A percentile compares a stretch with the other conserved stretches of the same genome.
These are phyloP conservation scores for Polychaeton citri DNA, from an alignment of 2,329 filamentous ascomycete genomes.

Conservation along the genomic window DNA sequence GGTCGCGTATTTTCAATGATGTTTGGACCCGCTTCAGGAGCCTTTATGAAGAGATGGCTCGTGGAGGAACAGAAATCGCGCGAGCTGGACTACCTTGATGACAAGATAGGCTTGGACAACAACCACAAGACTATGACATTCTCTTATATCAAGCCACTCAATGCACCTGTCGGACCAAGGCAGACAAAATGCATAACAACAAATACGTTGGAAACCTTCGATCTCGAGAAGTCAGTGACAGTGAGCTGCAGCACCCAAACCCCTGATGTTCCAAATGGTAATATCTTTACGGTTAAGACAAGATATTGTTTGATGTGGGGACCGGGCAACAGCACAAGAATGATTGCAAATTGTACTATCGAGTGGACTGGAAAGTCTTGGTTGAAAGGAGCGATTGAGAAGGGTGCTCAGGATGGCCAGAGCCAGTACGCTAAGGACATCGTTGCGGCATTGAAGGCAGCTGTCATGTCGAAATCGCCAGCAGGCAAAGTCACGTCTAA, in stretches of 20 bases:
- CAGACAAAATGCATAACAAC: constrained; percentile 90
- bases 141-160: constrained; percentile 83
- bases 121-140: constrained; percentile 65
- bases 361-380: constrained; percentile 98
- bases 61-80: constrained; percentile 75
- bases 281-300: constrained; percentile 82
- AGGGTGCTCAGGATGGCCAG: constrained; percentile 86
- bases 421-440: constrained; percentile 69
- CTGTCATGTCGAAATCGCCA: constrained; percentile 53
- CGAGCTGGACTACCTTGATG: constrained; percentile 72
- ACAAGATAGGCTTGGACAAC: constrained; percentile 57
- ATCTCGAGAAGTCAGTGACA: constrained; percentile 75
- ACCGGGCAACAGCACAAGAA: constrained; percentile 67
- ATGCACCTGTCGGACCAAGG: constrained; percentile 71
- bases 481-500: constrained; percentile 30
- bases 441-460: constrained; percentile 57
- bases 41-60: constrained; percentile 79
- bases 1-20: constrained; percentile 83
- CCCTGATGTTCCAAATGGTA: constrained; percentile 89
- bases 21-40: constrained; percentile 67
- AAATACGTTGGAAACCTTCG: constrained; percentile 70
- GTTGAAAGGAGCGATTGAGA: constrained; percentile 94
- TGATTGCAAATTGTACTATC: constrained; percentile 78
- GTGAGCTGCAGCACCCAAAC: constrained; percentile 76
- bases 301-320: constrained; percentile 92